phyloP scores from a whole-genome alignment of 2,329 filamentous ascomycete species.

The Sphaerulina vaccinii region DNA sequence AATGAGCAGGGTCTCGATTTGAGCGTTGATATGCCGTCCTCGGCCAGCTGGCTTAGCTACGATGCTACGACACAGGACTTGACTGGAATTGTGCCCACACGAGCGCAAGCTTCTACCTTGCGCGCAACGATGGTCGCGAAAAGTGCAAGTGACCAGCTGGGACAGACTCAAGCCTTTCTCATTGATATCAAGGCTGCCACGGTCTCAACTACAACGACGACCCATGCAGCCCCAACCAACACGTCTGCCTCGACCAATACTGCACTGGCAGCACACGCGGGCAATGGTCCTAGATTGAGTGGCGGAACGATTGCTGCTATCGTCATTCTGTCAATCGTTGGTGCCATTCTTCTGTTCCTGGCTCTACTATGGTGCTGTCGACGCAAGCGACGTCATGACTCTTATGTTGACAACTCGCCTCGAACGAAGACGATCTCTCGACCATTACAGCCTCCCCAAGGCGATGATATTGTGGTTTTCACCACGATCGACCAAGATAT shows the following conservation, averaged over 20 bases:
- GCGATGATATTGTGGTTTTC: conserved; percentile 28
- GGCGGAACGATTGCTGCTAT: conserved; percentile 37
- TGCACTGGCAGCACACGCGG: neutral
- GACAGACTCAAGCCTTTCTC: conserved; percentile 46
- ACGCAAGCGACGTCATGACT: conserved; percentile 23
- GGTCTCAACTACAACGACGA: conserved; percentile 15
- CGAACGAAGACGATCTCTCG: conserved; percentile 41
- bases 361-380: conserved; percentile 30
- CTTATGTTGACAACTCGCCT: conserved; percentile 19
- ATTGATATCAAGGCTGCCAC: conserved; percentile 37
- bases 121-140: conserved; percentile 47
- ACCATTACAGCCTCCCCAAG: conserved; percentile 40
- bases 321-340: conserved; percentile 36
- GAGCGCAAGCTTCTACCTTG: conserved; percentile 41
- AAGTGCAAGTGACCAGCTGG: conserved; percentile 29
- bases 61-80: conserved; percentile 46
- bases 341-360: conserved; percentile 25
- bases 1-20: conserved; percentile 43
- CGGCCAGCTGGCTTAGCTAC: conserved; percentile 52
- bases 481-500: conserved; percentile 37
- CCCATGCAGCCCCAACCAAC: conserved; percentile 1
- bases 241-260: conserved; percentile 4
- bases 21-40: conserved; percentile 45
- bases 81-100: conserved; percentile 50
- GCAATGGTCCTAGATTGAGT: conserved; percentile 8